phyloP scores from a whole-genome alignment of 768 basidiomycete genomes.

The Atractiella rhizophila region DNA sequence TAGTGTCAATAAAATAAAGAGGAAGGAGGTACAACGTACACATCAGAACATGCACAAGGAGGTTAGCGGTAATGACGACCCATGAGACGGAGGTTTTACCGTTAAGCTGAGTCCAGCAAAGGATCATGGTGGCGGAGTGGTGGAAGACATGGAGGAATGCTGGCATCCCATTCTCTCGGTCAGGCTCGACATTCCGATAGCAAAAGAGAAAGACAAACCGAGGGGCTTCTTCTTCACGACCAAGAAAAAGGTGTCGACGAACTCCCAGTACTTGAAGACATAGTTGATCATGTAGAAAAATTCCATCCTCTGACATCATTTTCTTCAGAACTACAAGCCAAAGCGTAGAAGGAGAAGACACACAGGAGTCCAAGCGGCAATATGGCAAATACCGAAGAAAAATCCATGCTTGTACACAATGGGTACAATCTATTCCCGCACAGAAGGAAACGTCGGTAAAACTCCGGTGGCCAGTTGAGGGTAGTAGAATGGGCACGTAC shows the following conservation, averaged over 20 bases:
- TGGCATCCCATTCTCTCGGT: not conserved
- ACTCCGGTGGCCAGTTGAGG: not conserved
- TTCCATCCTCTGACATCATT: constrained; percentile 41
- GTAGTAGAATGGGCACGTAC: constrained; percentile 22
- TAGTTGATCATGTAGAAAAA: constrained; percentile 99
- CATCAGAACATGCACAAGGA: constrained; percentile 89
- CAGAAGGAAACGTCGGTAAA: not conserved
- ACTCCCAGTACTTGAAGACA: constrained; percentile 91
- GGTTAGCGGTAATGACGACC: constrained; percentile 76
- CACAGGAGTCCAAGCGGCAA: constrained; percentile 48
- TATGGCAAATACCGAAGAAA: constrained; percentile 52
- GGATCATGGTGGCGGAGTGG: constrained; percentile 84
- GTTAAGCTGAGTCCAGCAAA: constrained; percentile 83
- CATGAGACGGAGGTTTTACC: constrained; percentile 90
- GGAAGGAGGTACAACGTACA: constrained; percentile 31
- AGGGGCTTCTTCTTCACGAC: constrained; percentile 95
- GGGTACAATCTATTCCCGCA: constrained; percentile 27
- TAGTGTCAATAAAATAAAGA: not conserved
- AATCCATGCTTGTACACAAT: constrained; percentile 43
- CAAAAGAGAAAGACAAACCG: constrained; percentile 29
- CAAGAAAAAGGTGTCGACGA: constrained; percentile 88
- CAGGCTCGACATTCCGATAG: not conserved
- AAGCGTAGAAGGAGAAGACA: not conserved
- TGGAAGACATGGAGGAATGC: constrained; percentile 90
- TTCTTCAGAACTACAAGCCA: not conserved